phyloP scores from a whole-genome alignment of 2,329 filamentous ascomycete species.

The Colletotrichum acutatum region DNA sequence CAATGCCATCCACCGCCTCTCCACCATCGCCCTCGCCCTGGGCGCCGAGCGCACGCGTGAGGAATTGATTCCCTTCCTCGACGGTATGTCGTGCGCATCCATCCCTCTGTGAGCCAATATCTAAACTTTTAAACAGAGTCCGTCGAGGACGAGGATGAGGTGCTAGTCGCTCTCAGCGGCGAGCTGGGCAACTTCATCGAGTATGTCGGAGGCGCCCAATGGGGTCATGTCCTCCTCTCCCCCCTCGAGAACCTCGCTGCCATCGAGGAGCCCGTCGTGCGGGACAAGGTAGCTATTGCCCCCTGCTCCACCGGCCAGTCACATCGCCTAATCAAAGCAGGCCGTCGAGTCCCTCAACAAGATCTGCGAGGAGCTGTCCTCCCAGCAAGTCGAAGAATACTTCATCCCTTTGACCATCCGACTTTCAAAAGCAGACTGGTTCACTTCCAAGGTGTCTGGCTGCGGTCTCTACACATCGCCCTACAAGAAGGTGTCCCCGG shows the following conservation, averaged over 20 bases:
- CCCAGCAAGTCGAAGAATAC: constrained; percentile 94
- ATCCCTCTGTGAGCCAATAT: constrained; percentile 31
- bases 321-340: constrained; percentile 56
- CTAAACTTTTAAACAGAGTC: constrained; percentile 73
- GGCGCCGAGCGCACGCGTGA: constrained; percentile 97
- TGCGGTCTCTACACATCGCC: constrained; percentile 94
- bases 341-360: constrained; percentile 99
- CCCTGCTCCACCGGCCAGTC: constrained; percentile 19
- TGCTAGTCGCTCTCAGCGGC: constrained; percentile 95
- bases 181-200: constrained; percentile 97
- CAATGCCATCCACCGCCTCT: constrained; percentile 98
- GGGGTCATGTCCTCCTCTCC: constrained; percentile 94
- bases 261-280: constrained; percentile 96
- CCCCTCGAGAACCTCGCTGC: constrained; percentile 97
- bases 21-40: constrained; percentile 95
- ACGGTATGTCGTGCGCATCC: constrained; percentile 73
- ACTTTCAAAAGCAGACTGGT: constrained; percentile 99
- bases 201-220: constrained; percentile 94
- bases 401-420: constrained; percentile 96
- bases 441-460: constrained; percentile 98
- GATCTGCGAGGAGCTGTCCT: constrained; percentile 92
- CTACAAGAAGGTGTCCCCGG: constrained; percentile 88
- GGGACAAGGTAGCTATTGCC: constrained; percentile 82
- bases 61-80: constrained; percentile 98
- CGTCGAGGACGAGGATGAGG: constrained; percentile 98